Evolutionary conservation across 768 basidiomycete genomes (phyloP), one percentile per base, ranked within the genome.

Genomic region (Agrocybe praecox): DNA sequence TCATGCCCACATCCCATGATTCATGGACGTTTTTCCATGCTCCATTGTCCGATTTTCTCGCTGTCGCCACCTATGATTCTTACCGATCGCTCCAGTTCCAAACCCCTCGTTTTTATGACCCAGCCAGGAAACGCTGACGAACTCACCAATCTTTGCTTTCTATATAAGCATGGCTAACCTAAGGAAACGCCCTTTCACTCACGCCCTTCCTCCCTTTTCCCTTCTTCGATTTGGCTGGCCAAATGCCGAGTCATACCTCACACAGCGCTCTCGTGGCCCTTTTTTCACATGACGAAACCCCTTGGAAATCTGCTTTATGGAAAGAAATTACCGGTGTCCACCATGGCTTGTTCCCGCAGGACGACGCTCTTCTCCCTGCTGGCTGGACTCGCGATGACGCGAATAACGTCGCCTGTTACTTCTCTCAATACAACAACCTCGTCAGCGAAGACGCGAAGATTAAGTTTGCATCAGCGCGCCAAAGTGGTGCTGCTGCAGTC

Each of bases 241-340:
- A n/a, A 29, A 57, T 57, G 56, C 56, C 56, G 22, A 57, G 44
- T n/a, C 56, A 57, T 22, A 57, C 50, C 18, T 29, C 26, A 1
- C 19, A 14, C 5, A 57, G 56, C 23, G 56, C 50, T 15, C 23
- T 57, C 2, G 32, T 46, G 22, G 46, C 21, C 8, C 26, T 57
- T 2, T 47, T 15, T 40, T 12, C 34, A n/a, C 49, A 33, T n/a
- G 33, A 24, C 2, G 21, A 24, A 12, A 40, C 55, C 12, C 55
- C 55, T 29, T 56, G 55, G 55, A 18, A 21, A 2, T 56, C 2
- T 26, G 17, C 23, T 4, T 44, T n/a, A 1, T 56, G 36, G 40
- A n/a, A 56, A 26, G 40, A 56, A 17, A 43, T 49, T 9, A 56
- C 48, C 10, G 55, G 55, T 12, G 42, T 56, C 22, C 2, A n/a